A percentile compares a stretch with the other conserved stretches of the same genome.
phyloP scores from a whole-genome alignment of 2,329 filamentous ascomycete species.

The Penicillium sp. region DNA sequence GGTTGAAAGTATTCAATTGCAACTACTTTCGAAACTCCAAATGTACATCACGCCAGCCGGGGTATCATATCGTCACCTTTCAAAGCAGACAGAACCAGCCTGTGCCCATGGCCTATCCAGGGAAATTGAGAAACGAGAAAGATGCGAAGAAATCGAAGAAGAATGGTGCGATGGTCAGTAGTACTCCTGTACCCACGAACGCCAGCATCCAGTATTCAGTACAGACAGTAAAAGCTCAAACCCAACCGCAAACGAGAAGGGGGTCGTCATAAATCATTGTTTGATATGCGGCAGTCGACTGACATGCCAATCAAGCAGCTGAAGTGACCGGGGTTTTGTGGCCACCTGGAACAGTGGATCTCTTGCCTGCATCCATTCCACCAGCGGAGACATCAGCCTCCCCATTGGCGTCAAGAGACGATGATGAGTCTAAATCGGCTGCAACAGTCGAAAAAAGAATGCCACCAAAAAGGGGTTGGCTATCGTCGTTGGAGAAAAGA shows the following conservation, averaged over 20 bases:
- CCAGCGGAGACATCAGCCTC: slow-evolving; percentile 20
- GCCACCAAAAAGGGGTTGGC: slow-evolving; percentile 28
- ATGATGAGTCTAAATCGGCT: slow-evolving; percentile 14
- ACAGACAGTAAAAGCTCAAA: not conserved
- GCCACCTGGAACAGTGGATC: slow-evolving; percentile 19
- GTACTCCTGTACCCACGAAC: slow-evolving; percentile 9
- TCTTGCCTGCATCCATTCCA: slow-evolving; percentile 23
- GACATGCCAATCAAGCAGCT: not conserved
- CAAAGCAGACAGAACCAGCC: slow-evolving; percentile 22
- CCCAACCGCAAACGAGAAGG: slow-evolving; percentile 9
- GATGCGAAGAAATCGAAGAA: slow-evolving; percentile 6
- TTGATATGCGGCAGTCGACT: not conserved
- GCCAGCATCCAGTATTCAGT: slow-evolving; percentile 14
- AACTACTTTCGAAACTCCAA: slow-evolving; percentile 9
- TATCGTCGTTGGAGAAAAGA: slow-evolving; percentile 44
- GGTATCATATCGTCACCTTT: slow-evolving; percentile 33
- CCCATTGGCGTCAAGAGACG: slow-evolving; percentile 24
- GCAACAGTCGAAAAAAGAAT: slow-evolving; percentile 37
- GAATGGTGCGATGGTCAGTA: not conserved
- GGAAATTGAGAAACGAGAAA: slow-evolving; percentile 1
- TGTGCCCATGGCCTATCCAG: slow-evolving; percentile 12
- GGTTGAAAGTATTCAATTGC: slow-evolving; percentile 11
- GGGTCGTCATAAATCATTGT: slow-evolving; percentile 26
- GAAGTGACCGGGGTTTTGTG: slow-evolving; percentile 19
- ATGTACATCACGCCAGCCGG: slow-evolving; percentile 18